Base-by-base conservation (phyloP, 2,329 filamentous ascomycete genomes). In the Blumeria hordei region DNA sequence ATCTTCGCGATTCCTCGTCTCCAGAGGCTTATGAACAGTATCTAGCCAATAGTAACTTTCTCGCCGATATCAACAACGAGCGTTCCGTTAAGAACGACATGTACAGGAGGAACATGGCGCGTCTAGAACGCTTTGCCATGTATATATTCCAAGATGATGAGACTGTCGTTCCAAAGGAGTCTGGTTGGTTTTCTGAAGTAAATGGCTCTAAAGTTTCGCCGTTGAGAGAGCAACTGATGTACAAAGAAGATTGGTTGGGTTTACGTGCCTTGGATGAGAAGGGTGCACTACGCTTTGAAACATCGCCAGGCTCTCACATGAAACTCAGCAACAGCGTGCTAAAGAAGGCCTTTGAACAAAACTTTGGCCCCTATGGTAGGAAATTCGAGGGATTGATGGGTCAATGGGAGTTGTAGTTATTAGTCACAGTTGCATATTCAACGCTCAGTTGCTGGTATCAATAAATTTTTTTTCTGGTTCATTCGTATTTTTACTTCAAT, bases 11-110 rank as follows among this genome's bases (percentile, higher is more conserved):
- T 60, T 36, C 50, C 6, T 10, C 50, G n/a, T 21, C 9, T n/a
- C 76, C 77, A 58, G 67, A 71, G 56, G 70, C 88, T 65, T 68
- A 87, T 67, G 76, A 80, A 0, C 69, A 73, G 34, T 98, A 96
- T 65, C 75, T 96, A 18, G 77, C 81, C 60, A 67, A 78, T 65
- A 92, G 85, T 62, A 90, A 88, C 66, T 95, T 93, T 68, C 72
- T 98, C 8, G 92, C 90, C 9, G 90, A 96, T 65, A 82, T 96
- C 69, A 98, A 98, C 69, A 96, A 96, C 67, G 92, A 98, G 75
- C 76, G 88, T 10, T 59, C 60, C 52, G 58, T 71, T 55, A 94
- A 93, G 76, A 94, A 88, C 63, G 63, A 68, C 37, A 74, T 70
- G 11, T 98, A 96, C 67, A 80, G 75, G 65, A 68, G 75, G 61